Evolutionary conservation across 495 filamentous ascomycete species (phyloP), one percentile per base, ranked within the genome.

Genomic region (Neurospora cerealis): DNA sequence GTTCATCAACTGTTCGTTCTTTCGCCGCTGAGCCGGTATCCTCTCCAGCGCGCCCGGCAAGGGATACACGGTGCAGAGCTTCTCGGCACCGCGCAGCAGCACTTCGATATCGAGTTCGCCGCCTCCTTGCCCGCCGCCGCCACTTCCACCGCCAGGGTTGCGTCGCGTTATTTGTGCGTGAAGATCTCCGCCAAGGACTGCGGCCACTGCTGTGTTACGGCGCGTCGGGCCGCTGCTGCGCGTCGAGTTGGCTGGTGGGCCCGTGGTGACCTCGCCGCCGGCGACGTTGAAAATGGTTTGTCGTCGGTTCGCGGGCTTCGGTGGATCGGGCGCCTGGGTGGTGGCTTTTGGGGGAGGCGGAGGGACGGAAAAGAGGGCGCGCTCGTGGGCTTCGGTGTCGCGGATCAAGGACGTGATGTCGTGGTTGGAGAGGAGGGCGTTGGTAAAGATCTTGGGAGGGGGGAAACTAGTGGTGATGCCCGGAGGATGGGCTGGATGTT

Each of bases 371-470:
- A 99, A 99, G 5, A 99, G 88, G 17, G 95, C 96, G 76, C 95
- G 92, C 83, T 99, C 96, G 83, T 99, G 96, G 21, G 90, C 84
- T 83, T 99, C 96, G 39, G 95, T 98, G 81, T 99, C 96, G 72
- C 96, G 92, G 77, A 99, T 98, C 17, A 99, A 81, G 13, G 93
- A 88, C 11, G 96, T 98, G 77, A 99, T 98, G 80, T 99, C 96
- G 78, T 93, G 92, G 73, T 89, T 88, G 72, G 91, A 90, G 70
- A 98, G 89, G 54, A 98, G 88, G 41, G 96, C 93, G 82, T 97
- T 98, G 75, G 95, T 97, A 83, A 98, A 99, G 79, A 95, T 93
- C 77, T 93, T 96, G n/a, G 96, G 93, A 17, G 88, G 88, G 34
- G 93, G 93, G 77, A 99, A 99, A 24, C 93, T 95, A 77, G 34